Base-by-base conservation (phyloP, 2,329 filamentous ascomycete species). In the Talaromyces albobiverticillius region DNA sequence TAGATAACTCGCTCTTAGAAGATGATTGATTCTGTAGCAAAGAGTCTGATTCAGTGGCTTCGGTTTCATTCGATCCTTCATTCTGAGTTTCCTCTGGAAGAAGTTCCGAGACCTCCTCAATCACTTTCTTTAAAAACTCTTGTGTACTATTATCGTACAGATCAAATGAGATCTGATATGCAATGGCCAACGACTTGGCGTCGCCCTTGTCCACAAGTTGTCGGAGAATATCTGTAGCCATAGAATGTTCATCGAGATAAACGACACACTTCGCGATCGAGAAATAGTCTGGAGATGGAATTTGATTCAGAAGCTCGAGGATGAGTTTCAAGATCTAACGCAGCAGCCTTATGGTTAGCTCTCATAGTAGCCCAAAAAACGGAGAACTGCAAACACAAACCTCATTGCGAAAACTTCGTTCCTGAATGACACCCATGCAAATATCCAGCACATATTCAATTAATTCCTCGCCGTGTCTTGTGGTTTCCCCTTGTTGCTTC, bases 141-240 rank as follows among this genome's bases (percentile, higher is more conserved):
- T 99, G 94, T 0, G 94, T 97, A 62, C 94, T 94, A 67, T 99
- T 99, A 75, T 99, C 94, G 72, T 96, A 97, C 5, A 99, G 81
- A 66, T 99, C 94, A 66, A 99, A 99, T 1, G 93, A 94, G 54
- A 99, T 95, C 70, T 99, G 94, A 71, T 97, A 99, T 16, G 94
- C 94, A 47, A 90, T 87, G 18, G 92, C 89, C 14, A 90, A 83
- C 0, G 90, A 91, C 57, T 85, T 85, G 48, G 85, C 80, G 61
- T 95, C 89, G 5, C 85, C 89, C 60, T 88, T 88, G 57, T 88
- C 81, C 9, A 97, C 86, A 20, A 99, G 81, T 62, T 90, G 86
- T 49, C 83, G 83, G 40, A 99, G 83, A 74, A 99, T 92, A 59
- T 83, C 84, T 9, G 91, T 92, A 0, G 94, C 94, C 78, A 96